These are phyloP conservation scores for Euphorbia schlechtendalii DNA, from an alignment of 441 rosid species.

Conservation along the genomic window DNA sequence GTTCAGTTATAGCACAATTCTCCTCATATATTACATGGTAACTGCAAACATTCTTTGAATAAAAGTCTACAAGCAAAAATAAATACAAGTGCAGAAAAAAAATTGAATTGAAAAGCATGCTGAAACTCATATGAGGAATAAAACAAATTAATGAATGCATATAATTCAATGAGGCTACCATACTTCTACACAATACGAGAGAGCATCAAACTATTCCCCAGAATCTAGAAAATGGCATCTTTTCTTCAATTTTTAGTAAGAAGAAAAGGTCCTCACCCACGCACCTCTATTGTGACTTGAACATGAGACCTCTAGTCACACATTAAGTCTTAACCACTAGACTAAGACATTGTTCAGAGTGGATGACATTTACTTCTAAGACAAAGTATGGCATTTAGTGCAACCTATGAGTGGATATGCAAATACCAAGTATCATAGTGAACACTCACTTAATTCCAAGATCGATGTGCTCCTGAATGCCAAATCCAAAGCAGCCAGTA, in stretches of 20 bases:
- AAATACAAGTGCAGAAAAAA: background rate
- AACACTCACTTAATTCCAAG: conserved; percentile 51
- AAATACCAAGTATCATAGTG: background rate
- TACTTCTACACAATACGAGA: background rate
- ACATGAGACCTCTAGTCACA: no score
- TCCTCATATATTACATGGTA: background rate
- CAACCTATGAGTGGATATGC: background rate
- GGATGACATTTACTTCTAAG: no score
- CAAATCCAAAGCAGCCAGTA: conserved; percentile 88
- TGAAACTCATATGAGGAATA: no score
- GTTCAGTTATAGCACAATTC: background rate
- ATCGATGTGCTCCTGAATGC: conserved; percentile 91
- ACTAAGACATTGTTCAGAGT: no score
- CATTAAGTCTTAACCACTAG: no score
- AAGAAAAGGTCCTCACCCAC: no score
- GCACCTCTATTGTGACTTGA: no score
- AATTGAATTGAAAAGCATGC: background rate
- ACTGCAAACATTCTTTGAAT: background rate
- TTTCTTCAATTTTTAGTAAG: no score
- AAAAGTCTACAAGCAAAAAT: background rate
- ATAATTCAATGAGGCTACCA: background rate
- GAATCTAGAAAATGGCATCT: background rate
- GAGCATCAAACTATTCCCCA: background rate
- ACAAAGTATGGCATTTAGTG: no score
- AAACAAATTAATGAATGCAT: no score